Evolutionary conservation across 2,329 filamentous ascomycete species (phyloP).

Genomic region (Penicillium sp.): DNA sequence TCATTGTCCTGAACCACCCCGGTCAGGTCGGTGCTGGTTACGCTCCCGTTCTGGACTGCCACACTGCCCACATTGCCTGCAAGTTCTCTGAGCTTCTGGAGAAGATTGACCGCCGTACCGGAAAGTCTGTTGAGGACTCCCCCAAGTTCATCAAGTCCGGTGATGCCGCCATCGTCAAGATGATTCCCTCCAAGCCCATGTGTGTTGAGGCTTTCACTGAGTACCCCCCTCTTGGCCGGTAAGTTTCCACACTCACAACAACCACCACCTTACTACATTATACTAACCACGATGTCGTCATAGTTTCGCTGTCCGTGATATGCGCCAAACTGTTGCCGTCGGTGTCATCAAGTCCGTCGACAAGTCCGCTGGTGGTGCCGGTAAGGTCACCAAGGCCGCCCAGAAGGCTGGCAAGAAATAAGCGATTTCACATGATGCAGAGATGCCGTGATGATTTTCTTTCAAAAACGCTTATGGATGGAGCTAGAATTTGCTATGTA

Average conservation of each 20-base stretch:
- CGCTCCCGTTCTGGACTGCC: constrained; percentile 98
- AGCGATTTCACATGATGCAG: constrained; percentile 41
- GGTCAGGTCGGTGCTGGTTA: constrained; percentile 99
- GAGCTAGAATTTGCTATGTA: constrained; percentile 32
- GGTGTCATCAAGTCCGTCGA: constrained; percentile 70
- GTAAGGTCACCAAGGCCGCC: constrained; percentile 68
- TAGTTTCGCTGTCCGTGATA: constrained; percentile 99
- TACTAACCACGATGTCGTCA: too few relatives aligned
- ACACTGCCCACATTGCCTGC: constrained; percentile 99
- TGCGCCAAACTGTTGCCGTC: constrained; percentile 57
- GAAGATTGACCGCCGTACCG: constrained; percentile 99
- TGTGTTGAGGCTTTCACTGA: constrained; percentile 99
- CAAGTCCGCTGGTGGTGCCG: constrained; percentile 62
- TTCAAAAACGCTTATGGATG: constrained; percentile 30
- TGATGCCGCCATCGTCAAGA: constrained; percentile 99
- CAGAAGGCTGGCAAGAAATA: constrained; percentile 76
- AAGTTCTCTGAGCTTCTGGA: constrained; percentile 99
- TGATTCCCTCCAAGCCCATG: constrained; percentile 99
- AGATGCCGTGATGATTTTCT: constrained; percentile 33
- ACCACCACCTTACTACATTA: too few relatives aligned
- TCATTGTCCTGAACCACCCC: constrained; percentile 99
- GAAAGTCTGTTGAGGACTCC: constrained; percentile 87
- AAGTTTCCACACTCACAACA: too few relatives aligned
- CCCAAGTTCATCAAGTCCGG: constrained; percentile 99
- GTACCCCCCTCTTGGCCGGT: constrained; percentile 98